phyloP scores from a whole-genome alignment of 2,329 filamentous ascomycete genomes.

The Microcyclosporella mali region DNA sequence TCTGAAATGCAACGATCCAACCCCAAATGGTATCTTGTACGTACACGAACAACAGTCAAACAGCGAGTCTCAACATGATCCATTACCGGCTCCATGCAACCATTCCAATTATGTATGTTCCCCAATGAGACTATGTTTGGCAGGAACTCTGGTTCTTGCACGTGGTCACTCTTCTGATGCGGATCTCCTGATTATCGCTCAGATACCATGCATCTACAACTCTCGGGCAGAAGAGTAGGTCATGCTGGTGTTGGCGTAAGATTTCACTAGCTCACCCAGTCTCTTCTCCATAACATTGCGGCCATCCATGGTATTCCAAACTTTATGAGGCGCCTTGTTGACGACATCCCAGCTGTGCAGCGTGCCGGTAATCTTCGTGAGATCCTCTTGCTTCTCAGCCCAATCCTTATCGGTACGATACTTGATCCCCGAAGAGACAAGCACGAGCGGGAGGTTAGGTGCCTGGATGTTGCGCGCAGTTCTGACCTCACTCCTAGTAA shows the following conservation, averaged over 20 bases:
- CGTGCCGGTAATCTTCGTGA: slow-evolving; percentile 73
- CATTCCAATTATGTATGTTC: neutral
- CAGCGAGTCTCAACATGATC: too few species aligned
- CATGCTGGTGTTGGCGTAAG: slow-evolving; percentile 11
- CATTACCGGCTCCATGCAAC: too few species aligned
- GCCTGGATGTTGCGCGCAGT: slow-evolving; percentile 75
- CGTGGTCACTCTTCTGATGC: slow-evolving; percentile 2
- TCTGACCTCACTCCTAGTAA: slow-evolving; percentile 75
- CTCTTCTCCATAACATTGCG: slow-evolving; percentile 71
- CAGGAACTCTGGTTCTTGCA: neutral
- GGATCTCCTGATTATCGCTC: neutral
- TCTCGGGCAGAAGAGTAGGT: neutral
- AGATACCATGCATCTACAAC: neutral
- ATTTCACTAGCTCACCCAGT: slow-evolving; percentile 60
- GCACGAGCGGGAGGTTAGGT: slow-evolving; percentile 65
- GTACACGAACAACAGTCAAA: too few species aligned
- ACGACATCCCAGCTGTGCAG: slow-evolving; percentile 82
- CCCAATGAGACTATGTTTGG: slow-evolving; percentile 1
- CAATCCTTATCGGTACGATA: slow-evolving; percentile 63
- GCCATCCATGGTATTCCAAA: slow-evolving; percentile 74
- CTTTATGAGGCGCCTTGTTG: slow-evolving; percentile 72
- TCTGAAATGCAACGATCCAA: too few species aligned
- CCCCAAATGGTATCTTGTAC: too few species aligned
- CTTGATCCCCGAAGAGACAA: slow-evolving; percentile 75
- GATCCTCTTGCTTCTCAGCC: slow-evolving; percentile 77